Evolutionary conservation across 805 yeast species (phyloP), one percentile per base, ranked within the genome.

Genomic region (Yamadazyma insecticola): DNA sequence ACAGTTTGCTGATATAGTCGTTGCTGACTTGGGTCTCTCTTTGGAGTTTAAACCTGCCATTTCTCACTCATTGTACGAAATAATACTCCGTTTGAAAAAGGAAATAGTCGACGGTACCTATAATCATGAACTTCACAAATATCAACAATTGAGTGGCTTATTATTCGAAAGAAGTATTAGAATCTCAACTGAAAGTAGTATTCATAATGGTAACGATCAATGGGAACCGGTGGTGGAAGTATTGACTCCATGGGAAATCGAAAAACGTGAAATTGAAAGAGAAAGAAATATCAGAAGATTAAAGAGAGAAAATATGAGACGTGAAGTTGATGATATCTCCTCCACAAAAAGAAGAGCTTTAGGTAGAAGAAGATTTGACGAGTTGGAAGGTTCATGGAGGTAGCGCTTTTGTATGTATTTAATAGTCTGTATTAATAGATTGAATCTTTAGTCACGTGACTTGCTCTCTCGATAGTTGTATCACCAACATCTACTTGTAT

Each of bases 221-320:
- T 92, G 96, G 94, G 79, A 81, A 33, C 98, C 98, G 16, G 71
- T 77, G 25, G 81, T 90, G 5, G 97, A 90, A 56, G 75, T 77
- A 10, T 69, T 92, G 37, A 78, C 92, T 2, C 89, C 85, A 33
- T 87, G 89, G 75, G 98, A 92, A 57, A 86, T 92, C 35, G 97
- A 90, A 52, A 81, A 82, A 60, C 74, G 97, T 44, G 97, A 92
- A 53, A 87, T 88, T 45, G 98, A 92, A 59, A 78, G 94, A 50
- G 96, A 89, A 47, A 74, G 97, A 56, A 88, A 84, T 52, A 70
- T 87, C 39, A 76, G 98, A 57, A 77, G 98, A 51, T 69, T 89
- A 51, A 90, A 94, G 67, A 77, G 98, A 59, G 97, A 92, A 53
- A 79, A 88, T 7, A 78, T 85, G 65, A 74, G 82, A 30, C 80